A percentile compares a stretch with the other conserved stretches of the same genome.
Evolutionary conservation across 306 rosid species (phyloP).

Genomic region (Calophaca sinica): DNA sequence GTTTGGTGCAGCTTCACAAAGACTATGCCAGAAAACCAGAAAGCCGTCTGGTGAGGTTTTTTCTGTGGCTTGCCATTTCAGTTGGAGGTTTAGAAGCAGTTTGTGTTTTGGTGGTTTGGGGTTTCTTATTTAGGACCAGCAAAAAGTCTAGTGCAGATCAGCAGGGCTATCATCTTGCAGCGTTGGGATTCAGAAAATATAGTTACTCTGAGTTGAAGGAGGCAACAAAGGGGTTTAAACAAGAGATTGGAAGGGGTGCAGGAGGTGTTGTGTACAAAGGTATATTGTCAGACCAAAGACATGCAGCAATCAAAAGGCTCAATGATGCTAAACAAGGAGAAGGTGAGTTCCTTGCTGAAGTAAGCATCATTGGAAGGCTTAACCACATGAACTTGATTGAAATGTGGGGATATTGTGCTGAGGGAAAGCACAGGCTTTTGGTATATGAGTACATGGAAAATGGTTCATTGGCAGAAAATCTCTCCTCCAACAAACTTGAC

Average conservation of each 20-base stretch:
- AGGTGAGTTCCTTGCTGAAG: slow-evolving; percentile 45
- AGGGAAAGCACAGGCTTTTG: slow-evolving; percentile 34
- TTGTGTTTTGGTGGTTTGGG: slow-evolving; percentile 3
- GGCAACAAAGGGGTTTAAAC: slow-evolving; percentile 36
- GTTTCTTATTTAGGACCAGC: background rate
- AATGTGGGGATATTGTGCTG: slow-evolving; percentile 46
- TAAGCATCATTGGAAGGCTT: slow-evolving; percentile 25
- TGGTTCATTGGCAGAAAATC: slow-evolving; percentile 44
- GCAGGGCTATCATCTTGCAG: background rate
- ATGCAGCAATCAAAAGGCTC: slow-evolving; percentile 32
- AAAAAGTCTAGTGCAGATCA: slow-evolving; percentile 39
- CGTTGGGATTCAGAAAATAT: slow-evolving; percentile 26
- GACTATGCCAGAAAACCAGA: background rate
- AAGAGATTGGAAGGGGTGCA: slow-evolving; percentile 45
- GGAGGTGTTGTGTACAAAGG: slow-evolving; percentile 44
- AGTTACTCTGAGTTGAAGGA: slow-evolving; percentile 37
- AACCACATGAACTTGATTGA: slow-evolving; percentile 48
- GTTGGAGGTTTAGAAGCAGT: slow-evolving; percentile 29
- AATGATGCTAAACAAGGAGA: slow-evolving; percentile 46
- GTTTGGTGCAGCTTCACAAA: background rate
- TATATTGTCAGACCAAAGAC: slow-evolving; percentile 35
- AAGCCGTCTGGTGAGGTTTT: slow-evolving; percentile 35
- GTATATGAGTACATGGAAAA: slow-evolving; percentile 41
- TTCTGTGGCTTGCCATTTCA: slow-evolving; percentile 37
- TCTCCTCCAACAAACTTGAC: slow-evolving; percentile 25